These are phyloP conservation scores for Paratinospora sagittata DNA, from an alignment of 164 flowering plant species.

Conservation along the genomic window DNA sequence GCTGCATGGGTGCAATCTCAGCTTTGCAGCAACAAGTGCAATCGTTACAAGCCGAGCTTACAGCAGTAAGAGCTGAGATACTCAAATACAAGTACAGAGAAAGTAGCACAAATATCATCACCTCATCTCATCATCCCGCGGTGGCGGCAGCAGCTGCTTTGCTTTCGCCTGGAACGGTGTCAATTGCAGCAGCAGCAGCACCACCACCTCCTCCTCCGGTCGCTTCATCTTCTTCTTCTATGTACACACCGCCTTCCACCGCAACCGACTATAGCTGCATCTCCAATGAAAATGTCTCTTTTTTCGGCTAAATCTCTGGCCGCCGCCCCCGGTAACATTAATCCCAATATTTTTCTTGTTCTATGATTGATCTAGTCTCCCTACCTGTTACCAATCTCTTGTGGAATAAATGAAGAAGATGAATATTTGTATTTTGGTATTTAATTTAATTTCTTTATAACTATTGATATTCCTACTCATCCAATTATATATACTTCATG, in stretches of 20 bases:
- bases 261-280: slow-evolving; percentile 45
- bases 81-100: slow-evolving; percentile 62
- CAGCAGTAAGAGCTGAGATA: slow-evolving; percentile 68
- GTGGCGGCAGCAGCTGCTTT: slow-evolving; percentile 13
- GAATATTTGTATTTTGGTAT: slow-evolving; percentile 5
- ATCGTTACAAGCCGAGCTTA: slow-evolving; percentile 68
- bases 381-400: not conserved
- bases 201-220: slow-evolving; percentile 18
- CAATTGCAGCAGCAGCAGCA: too few relatives aligned
- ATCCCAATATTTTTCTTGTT: not conserved
- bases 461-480: not conserved
- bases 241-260: slow-evolving; percentile 35
- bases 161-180: slow-evolving; percentile 21
- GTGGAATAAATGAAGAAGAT: slow-evolving; percentile 12
- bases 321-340: not conserved
- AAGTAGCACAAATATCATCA: slow-evolving; percentile 27
- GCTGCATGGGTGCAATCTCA: slow-evolving; percentile 95
- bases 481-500: not conserved
- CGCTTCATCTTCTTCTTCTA: slow-evolving; percentile 30
- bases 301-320: slow-evolving; percentile 34
- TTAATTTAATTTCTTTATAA: not conserved
- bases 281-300: slow-evolving; percentile 52
- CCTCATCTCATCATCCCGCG: slow-evolving; percentile 24
- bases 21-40: slow-evolving; percentile 82
- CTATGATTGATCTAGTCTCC: not conserved